A percentile compares a stretch with the other conserved stretches of the same genome.
Conservation (phyloP, 2,329 filamentous ascomycete genomes). For the Penicillium sp. region DNA sequence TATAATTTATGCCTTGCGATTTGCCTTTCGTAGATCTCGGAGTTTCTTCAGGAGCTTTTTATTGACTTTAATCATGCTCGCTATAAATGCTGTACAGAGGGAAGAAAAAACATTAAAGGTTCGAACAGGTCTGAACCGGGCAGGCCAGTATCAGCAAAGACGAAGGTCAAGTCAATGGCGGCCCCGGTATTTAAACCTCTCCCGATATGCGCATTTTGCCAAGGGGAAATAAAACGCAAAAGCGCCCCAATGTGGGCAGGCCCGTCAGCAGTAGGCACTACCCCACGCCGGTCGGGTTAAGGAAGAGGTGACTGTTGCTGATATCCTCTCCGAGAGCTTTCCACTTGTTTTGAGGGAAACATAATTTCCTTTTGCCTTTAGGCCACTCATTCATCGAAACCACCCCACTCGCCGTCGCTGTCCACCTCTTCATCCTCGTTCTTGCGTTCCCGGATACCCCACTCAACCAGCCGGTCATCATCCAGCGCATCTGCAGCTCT, state of each 20-base stretch:
- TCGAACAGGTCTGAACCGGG: not conserved
- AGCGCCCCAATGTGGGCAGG: not conserved
- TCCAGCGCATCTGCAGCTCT: slow-evolving; percentile 68
- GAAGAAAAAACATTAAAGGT: not conserved
- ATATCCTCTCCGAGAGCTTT: not conserved
- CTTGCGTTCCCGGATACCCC: slow-evolving; percentile 45
- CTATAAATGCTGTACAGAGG: slow-evolving; percentile 17
- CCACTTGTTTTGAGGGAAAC: not conserved
- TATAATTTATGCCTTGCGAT: not conserved
- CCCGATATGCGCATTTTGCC: not conserved
- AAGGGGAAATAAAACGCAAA: not conserved
- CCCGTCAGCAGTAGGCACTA: not conserved
- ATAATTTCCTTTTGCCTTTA: not conserved
- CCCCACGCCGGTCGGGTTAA: not conserved
- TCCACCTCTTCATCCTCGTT: slow-evolving; percentile 41
- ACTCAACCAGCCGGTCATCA: slow-evolving; percentile 72
- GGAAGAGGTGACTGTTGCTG: not conserved
- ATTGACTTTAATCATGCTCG: slow-evolving; percentile 2
- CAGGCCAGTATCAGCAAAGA: not conserved
- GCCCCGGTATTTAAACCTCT: not conserved
- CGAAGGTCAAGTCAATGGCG: not conserved
- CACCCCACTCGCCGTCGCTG: slow-evolving; percentile 64
- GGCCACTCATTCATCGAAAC: slow-evolving; percentile 56
- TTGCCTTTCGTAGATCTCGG: not conserved
- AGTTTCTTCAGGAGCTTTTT: not conserved